Base-by-base conservation (phyloP, 2,329 filamentous ascomycete species). In the Fusarium sp. region DNA sequence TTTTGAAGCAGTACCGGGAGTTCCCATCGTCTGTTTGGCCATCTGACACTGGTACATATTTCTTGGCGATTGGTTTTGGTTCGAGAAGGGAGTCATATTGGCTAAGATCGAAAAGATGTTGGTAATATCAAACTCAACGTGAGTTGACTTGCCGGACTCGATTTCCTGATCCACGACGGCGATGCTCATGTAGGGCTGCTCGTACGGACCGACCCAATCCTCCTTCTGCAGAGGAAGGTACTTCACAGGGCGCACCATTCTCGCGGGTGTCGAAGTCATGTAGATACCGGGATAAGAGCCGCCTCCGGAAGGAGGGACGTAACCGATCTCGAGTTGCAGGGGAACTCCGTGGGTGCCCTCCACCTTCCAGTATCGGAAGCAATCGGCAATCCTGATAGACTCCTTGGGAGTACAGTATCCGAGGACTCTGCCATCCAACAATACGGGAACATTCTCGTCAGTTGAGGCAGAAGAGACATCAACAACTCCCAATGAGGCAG, bases 41-140 rank as follows among this genome's bases (percentile, higher is more conserved):
- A 98, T 98, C 85, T 98, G 96, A 83, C 94, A 98, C 79, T 97
- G 93, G 79, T 98, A 99, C 95, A 98, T 98, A 82, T 99, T 99
- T 87, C 96, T 88, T 3, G 96, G 96, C 16, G 94, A 98, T 81
- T 99, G 96, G 82, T 99, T 99, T 83, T 97, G 97, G 79, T 99
- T 93, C 48, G 95, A 98, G 82, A 99, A 99, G 5, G 96, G 96
- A 0, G 96, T 99, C 91, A 98, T 97, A 82, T 98, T 98, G 75
- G 96, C 96, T 54, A 99, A 87, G 71, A 99, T 98, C 10, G 95
- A 98, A 27, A 99, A 88, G 71, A 99, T 98, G 81, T 98, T 96
- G 32, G 96, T 99, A 3, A 96, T 94, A 61, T 94, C 91, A 75
- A 92, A 93, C 80, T 99, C 96, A 46, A 98, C 94, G 77, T 99